Evolutionary conservation across 129 eudicot genomes (phyloP).

Genomic region (Smallanthus sonchifolius): DNA sequence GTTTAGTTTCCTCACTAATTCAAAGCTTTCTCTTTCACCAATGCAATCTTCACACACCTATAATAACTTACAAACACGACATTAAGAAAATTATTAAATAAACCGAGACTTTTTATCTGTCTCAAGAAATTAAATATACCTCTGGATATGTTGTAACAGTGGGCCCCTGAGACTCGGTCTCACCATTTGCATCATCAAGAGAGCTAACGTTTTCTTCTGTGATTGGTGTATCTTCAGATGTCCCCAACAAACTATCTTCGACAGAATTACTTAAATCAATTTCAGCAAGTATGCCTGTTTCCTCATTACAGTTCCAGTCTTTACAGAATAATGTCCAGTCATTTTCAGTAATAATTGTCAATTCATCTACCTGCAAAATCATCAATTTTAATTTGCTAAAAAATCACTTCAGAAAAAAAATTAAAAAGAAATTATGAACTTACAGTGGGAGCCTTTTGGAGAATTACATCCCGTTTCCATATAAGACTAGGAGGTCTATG

Average conservation of each 20-base stretch:
- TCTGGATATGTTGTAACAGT: slow-evolving; percentile 58
- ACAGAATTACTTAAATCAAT: slow-evolving; percentile 38
- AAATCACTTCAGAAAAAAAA: not conserved
- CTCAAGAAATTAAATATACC: slow-evolving; percentile 35
- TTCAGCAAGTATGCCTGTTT: slow-evolving; percentile 59
- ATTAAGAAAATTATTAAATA: not conserved
- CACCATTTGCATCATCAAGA: slow-evolving; percentile 46
- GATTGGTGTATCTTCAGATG: slow-evolving; percentile 44
- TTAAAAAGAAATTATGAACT: slow-evolving; percentile 18
- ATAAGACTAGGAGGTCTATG: slow-evolving; percentile 78
- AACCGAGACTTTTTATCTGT: not conserved
- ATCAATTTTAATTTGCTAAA: not conserved
- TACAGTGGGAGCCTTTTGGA: slow-evolving; percentile 72
- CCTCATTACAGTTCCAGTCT: slow-evolving; percentile 63
- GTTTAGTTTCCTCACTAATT: slow-evolving; percentile 68
- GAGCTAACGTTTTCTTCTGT: slow-evolving; percentile 52
- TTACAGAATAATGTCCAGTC: slow-evolving; percentile 85
- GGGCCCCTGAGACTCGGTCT: slow-evolving; percentile 51
- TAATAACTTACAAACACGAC: not conserved
- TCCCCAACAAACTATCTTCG: slow-evolving; percentile 37
- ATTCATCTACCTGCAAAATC: slow-evolving; percentile 55
- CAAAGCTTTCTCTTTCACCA: slow-evolving; percentile 89
- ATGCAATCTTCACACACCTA: slow-evolving; percentile 95
- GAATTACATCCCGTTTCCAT: slow-evolving; percentile 66
- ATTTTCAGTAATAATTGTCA: slow-evolving; percentile 59